Base-by-base conservation (phyloP, 1,284 basidiomycete species). In the Apiotrichum mycotoxinovorans region DNA sequence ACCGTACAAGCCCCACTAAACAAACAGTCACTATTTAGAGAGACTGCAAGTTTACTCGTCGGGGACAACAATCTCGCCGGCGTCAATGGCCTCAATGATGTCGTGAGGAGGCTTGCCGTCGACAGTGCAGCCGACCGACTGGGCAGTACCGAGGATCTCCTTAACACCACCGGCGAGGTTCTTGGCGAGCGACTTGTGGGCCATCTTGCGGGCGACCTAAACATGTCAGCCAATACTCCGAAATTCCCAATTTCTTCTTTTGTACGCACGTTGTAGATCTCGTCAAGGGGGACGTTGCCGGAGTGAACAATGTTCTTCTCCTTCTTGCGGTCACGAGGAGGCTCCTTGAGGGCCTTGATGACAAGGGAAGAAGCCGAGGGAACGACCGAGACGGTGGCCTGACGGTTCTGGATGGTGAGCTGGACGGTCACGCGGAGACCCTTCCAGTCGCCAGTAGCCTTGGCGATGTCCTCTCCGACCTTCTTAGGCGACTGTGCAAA, bases 381-480 rank as follows among this genome's bases (percentile, higher is more conserved):
- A 57, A 99, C 96, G 71, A 99, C 93, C 62, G 93, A 85, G 74
- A 98, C 94, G 69, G 88, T 82, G 56, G 95, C 95, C 86, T 99
- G 96, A 82, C 95, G 93, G 82, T 99, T 99, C 85, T 98, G 96
- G 79, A 99, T 98, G 60, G 95, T 98, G 63, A 98, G 86, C 80
- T 98, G 93, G 67, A 98, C 92, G 68, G 96, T 99, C 63, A 99
- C 96, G 62, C 94, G 91, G 74, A 98, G 92, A 83, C 96, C 96
- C 82, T 99, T 99, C 96, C 96, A 99, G 79, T 88, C 88, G 60
- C 87, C 86, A 63, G 96, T 98, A 62, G 96, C 95, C 82, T 99
- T 99, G 75, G 96, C 96, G 77, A 99, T 98, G 82, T 99, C 96
- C 90, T 99, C 96, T 83, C 96, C 96, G 81, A 99, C 94, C 84